Conservation (phyloP, 805 yeast genomes). For the Kuraishia piskuri region DNA sequence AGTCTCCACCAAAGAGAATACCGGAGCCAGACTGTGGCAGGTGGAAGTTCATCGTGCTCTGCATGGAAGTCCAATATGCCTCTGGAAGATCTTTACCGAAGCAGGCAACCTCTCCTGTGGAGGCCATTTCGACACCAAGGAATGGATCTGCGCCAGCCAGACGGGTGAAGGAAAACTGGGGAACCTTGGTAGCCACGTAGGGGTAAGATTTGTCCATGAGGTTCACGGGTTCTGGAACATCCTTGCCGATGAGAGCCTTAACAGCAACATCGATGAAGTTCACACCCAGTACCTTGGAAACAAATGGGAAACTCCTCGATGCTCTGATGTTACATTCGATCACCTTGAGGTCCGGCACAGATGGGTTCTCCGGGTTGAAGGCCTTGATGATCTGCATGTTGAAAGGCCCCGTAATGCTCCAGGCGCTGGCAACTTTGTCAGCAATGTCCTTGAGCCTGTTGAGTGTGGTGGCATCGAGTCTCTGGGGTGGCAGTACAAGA, state of each 20-base stretch:
- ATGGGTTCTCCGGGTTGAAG: conserved; percentile 49
- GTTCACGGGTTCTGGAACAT: conserved; percentile 72
- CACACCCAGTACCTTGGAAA: conserved; percentile 90
- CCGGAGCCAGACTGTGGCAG: conserved; percentile 89
- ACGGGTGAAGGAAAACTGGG: conserved; percentile 97
- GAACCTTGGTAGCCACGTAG: conserved; percentile 95
- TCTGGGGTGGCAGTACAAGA: conserved; percentile 85
- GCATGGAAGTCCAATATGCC: conserved; percentile 97
- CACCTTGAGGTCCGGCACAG: conserved; percentile 70
- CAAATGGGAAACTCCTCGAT: conserved; percentile 98
- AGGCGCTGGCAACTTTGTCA: conserved; percentile 87
- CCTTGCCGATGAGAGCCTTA: conserved; percentile 68
- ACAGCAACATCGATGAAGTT: conserved; percentile 95
- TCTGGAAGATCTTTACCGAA: conserved; percentile 81
- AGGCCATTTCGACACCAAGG: conserved; percentile 98
- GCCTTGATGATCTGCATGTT: conserved; percentile 95
- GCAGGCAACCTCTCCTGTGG: conserved; percentile 98
- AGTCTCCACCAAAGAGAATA: conserved; percentile 90
- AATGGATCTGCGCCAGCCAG: conserved; percentile 99
- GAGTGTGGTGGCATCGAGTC: conserved; percentile 57
- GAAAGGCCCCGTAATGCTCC: conserved; percentile 96
- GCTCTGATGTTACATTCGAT: conserved; percentile 99
- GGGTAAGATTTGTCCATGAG: conserved; percentile 69
- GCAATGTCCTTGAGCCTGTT: conserved; percentile 78
- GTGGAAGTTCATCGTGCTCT: conserved; percentile 94